phyloP scores from a whole-genome alignment of 164 flowering plant species.

The Vitis rotundifolia region DNA sequence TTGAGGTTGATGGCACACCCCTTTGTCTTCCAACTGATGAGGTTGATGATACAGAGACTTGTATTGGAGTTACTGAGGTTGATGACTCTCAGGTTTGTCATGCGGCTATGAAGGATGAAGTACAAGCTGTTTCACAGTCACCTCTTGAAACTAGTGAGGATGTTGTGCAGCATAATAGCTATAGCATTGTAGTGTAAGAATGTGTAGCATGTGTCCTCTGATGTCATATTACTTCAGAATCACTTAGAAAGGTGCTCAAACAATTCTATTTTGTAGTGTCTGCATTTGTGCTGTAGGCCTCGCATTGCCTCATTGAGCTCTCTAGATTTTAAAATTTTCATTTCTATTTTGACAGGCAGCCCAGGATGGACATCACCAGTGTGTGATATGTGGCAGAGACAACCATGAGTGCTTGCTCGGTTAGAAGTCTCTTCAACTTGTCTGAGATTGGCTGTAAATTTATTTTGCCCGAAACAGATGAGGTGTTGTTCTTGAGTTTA shows the following conservation, averaged over 20 bases:
- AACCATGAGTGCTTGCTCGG: slow-evolving; percentile 2
- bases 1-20: slow-evolving; percentile 2
- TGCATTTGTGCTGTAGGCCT: background rate
- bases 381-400: background rate
- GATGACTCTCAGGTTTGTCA: background rate
- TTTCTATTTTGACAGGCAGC: background rate
- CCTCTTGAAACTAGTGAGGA: slow-evolving; percentile 34
- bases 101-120: background rate
- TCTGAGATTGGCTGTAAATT: slow-evolving; percentile 1
- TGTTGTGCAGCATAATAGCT: slow-evolving; percentile 26
- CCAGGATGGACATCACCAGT: background rate
- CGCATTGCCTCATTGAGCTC: background rate
- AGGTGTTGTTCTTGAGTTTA: too few species aligned
- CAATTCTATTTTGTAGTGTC: too few species aligned
- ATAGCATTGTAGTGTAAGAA: slow-evolving; percentile 18
- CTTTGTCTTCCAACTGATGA: slow-evolving; percentile 4
- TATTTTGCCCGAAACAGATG: background rate
- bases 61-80: background rate
- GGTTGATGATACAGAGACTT: background rate
- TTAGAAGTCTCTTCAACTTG: background rate
- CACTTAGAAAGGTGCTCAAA: too few species aligned
- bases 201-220: too few species aligned
- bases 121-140: slow-evolving; percentile 21
- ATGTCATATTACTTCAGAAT: too few species aligned
- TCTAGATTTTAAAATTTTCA: background rate